Evolutionary conservation across 305 asterid species (phyloP), one percentile per base, ranked within the genome.

Genomic region (Ilex paraguariensis): DNA sequence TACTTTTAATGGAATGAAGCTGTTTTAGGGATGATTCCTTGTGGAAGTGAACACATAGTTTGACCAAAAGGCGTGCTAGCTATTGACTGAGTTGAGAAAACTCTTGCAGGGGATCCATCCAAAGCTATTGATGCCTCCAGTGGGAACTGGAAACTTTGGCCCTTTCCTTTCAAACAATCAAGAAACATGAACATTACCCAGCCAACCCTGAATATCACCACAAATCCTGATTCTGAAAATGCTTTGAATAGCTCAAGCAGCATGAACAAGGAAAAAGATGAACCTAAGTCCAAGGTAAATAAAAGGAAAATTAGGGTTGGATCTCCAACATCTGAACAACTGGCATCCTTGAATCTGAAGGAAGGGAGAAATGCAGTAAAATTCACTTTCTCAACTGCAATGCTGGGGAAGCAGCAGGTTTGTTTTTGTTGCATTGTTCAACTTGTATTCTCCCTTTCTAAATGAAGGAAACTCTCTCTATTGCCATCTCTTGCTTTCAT

Each of bases 351-450:
- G 75, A 77, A 87, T 69, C 73, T 92, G 63, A 85, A 87, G 76
- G 88, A 80, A 69, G 98, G 98, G 77, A 78, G 73, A 77, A 92
- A 92, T 76, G 59, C 69, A 14, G 77, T 92, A 33, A 56, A 72
- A 51, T 92, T 92, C 84, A 92, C 93, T 36, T 92, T 89, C 86
- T 82, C 93, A 56, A 92, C 98, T 3, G 63, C 93, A 60, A 81
- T 89, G 97, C 87, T 89, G 61, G 97, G 98, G 71, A 75, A 82
- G 69, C 98, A 92, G 65, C 96, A 89, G 96, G 98, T 88, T 45
- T 62, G n/a, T 52, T 68, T 56, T 51, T 33, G n/a, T 57, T 49
- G 65, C 16, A 14, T 56, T 57, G 10, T 63, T 65, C 7, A 39
- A 1, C 16, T 60, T 45, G 31, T 49, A 60, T 32, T 42, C 51